These are phyloP conservation scores for Benincasa hispida DNA, from an alignment of 306 rosid species.

Conservation along the genomic window DNA sequence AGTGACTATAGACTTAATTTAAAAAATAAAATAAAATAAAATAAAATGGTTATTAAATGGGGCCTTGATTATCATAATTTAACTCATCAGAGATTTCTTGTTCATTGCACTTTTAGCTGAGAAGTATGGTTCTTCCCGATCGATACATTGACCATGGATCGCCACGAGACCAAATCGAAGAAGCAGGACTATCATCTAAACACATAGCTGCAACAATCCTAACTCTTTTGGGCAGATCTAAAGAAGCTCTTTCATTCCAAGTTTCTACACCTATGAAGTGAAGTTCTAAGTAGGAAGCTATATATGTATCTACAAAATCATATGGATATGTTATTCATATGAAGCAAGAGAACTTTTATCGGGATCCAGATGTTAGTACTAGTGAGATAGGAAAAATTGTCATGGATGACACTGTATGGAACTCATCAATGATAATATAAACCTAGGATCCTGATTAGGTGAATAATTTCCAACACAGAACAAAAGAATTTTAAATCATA, in stretches of 20 bases:
- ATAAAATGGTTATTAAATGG: no score
- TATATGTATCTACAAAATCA: background rate
- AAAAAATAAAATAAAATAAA: no score
- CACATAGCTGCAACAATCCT: conserved; percentile 65
- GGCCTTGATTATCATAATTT: no score
- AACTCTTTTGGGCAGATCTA: conserved; percentile 56
- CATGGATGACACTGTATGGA: background rate
- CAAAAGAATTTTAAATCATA: no score
- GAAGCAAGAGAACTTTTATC: background rate
- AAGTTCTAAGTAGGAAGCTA: background rate
- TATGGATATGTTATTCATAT: background rate
- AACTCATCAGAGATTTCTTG: no score
- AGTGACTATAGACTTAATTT: no score
- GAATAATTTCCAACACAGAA: no score
- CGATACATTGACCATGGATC: conserved; percentile 88
- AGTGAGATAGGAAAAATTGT: no score
- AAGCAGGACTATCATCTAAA: conserved; percentile 67
- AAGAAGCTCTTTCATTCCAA: conserved; percentile 39
- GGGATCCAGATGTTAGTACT: background rate
- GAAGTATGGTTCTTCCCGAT: conserved; percentile 87
- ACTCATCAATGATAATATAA: background rate
- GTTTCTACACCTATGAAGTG: background rate
- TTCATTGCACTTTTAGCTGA: conserved; percentile 32
- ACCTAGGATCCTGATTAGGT: background rate
- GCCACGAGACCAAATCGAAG: conserved; percentile 49